Conservation (phyloP, 164 flowering plant genomes). For the Malania oleifera region DNA sequence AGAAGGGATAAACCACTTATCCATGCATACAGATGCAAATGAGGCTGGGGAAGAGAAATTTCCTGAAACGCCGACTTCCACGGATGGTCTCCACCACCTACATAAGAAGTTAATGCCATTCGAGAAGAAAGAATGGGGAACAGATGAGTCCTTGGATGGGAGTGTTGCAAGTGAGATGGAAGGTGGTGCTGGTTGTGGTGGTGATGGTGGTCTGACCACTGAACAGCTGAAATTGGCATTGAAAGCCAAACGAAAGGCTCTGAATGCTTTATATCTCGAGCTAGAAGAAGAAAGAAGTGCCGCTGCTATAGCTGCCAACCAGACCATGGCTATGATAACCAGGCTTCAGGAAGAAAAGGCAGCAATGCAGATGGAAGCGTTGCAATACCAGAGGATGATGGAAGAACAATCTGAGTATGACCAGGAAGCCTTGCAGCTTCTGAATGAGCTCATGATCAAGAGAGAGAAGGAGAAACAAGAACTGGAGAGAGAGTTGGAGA, state of each 20-base stretch:
- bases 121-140: slow-evolving; percentile 44
- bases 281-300: slow-evolving; percentile 93
- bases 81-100: slow-evolving; percentile 36
- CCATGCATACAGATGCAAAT: slow-evolving; percentile 26
- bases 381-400: slow-evolving; percentile 95
- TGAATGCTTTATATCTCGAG: slow-evolving; percentile 60
- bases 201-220: slow-evolving; percentile 34
- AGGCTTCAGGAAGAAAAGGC: slow-evolving; percentile 96
- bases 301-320: slow-evolving; percentile 74
- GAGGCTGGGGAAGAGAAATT: slow-evolving; percentile 56
- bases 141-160: slow-evolving; percentile 63
- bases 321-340: slow-evolving; percentile 96
- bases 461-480: slow-evolving; percentile 84
- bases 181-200: too few species aligned
- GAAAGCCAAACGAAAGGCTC: slow-evolving; percentile 50
- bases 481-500: slow-evolving; percentile 60
- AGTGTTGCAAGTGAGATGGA: slow-evolving; percentile 57
- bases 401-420: slow-evolving; percentile 94
- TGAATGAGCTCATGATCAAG: slow-evolving; percentile 81
- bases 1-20: slow-evolving; percentile 19
- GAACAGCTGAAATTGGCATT: slow-evolving; percentile 60
- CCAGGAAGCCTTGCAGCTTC: slow-evolving; percentile 74
- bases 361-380: slow-evolving; percentile 87
- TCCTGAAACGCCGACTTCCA: slow-evolving; percentile 53
- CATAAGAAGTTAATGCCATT: slow-evolving; percentile 36